Evolutionary conservation across 2,329 filamentous ascomycete genomes (phyloP).

Genomic region (Paraconiothyrium sp.): DNA sequence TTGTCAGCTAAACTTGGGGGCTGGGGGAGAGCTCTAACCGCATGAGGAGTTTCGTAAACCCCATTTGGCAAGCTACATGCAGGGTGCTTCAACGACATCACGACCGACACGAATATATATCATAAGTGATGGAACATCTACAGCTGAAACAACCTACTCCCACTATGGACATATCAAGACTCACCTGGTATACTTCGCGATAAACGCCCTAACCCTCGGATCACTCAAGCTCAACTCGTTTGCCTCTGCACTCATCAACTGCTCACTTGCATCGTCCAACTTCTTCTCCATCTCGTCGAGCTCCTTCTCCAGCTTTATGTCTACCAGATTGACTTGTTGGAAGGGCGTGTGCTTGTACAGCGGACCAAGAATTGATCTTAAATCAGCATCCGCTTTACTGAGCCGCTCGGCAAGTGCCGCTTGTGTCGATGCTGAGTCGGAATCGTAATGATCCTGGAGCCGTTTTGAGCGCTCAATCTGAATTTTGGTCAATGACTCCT

Average conservation of each 20-base stretch:
- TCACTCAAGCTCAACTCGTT: conserved; percentile 43
- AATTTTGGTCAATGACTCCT: conserved; percentile 38
- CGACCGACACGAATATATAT: not conserved
- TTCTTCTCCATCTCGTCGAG: conserved; percentile 49
- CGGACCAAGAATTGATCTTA: conserved; percentile 48
- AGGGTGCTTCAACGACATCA: not conserved
- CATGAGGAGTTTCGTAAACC: conserved; percentile 16
- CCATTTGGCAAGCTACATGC: conserved; percentile 3
- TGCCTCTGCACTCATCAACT: conserved; percentile 49
- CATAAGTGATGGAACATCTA: not conserved
- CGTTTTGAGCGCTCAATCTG: conserved; percentile 46
- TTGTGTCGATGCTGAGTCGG: conserved; percentile 43
- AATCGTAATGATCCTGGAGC: conserved; percentile 45
- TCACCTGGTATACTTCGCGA: conserved; percentile 43
- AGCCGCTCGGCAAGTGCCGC: conserved; percentile 48
- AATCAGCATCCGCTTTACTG: conserved; percentile 48
- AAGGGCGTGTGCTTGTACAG: conserved; percentile 51
- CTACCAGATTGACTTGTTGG: conserved; percentile 35
- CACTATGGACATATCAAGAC: not conserved
- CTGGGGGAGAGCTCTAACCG: conserved; percentile 27
- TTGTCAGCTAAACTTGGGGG: conserved; percentile 39
- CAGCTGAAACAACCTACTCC: not conserved
- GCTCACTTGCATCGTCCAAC: conserved; percentile 49
- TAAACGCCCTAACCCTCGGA: conserved; percentile 41
- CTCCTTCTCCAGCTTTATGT: conserved; percentile 38